Conservation (phyloP, 2,329 filamentous ascomycete genomes). For the Westerdykella sp. region DNA sequence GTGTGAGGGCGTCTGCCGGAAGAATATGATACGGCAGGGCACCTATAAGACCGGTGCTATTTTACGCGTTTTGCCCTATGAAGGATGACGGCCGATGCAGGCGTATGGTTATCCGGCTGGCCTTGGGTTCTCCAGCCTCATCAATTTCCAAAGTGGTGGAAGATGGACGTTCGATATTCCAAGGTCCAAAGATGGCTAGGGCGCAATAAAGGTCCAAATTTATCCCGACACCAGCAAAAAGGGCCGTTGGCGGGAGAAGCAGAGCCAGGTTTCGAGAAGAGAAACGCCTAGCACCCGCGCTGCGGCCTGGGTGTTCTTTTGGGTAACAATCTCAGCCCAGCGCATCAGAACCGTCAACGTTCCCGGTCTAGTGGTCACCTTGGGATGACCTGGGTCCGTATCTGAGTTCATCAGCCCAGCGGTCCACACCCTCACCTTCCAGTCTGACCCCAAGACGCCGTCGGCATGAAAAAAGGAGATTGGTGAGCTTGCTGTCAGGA, state of each 20-base stretch:
- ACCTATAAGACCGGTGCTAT: slow-evolving; percentile 12
- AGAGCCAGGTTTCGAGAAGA: slow-evolving; percentile 22
- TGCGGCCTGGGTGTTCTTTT: slow-evolving; percentile 1
- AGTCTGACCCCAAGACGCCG: slow-evolving; percentile 1
- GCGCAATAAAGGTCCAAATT: slow-evolving; percentile 10
- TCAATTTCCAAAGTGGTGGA: slow-evolving; percentile 17
- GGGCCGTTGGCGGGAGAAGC: slow-evolving; percentile 16
- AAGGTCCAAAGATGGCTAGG: slow-evolving; percentile 19
- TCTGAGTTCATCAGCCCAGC: too few relatives aligned
- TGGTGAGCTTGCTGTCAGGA: slow-evolving; percentile 3
- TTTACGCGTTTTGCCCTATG: slow-evolving; percentile 18
- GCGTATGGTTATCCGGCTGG: slow-evolving; percentile 18
- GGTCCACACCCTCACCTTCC: too few relatives aligned
- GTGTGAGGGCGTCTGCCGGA: slow-evolving; percentile 14
- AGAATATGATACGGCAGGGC: slow-evolving; percentile 20
- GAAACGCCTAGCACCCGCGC: slow-evolving; percentile 9
- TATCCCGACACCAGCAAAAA: slow-evolving; percentile 18
- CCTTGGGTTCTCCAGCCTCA: slow-evolving; percentile 26
- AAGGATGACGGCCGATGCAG: slow-evolving; percentile 29
- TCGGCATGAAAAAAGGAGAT: slow-evolving; percentile 7
- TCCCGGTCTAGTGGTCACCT: slow-evolving; percentile 10
- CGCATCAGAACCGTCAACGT: not conserved
- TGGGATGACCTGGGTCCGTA: slow-evolving; percentile 7
- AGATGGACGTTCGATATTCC: slow-evolving; percentile 16
- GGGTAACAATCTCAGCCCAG: not conserved